These are phyloP conservation scores for Xylaria sp. DNA, from an alignment of 2,329 filamentous ascomycete genomes.

Conservation along the genomic window DNA sequence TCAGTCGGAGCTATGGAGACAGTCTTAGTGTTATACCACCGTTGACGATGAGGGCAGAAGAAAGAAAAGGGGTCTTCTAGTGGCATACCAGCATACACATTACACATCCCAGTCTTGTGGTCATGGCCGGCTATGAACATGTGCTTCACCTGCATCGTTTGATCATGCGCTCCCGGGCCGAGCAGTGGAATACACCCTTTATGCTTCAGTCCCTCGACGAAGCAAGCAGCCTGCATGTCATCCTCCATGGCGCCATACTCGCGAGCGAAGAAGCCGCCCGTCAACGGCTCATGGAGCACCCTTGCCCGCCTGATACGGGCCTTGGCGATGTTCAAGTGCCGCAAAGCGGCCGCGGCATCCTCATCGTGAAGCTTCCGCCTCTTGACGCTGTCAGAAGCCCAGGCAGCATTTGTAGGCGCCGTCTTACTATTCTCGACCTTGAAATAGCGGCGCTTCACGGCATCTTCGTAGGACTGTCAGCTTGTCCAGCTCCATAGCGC, in stretches of 20 bases:
- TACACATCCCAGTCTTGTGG: constrained; percentile 54
- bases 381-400: constrained; percentile 69
- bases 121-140: constrained; percentile 57
- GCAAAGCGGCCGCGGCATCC: constrained; percentile 46
- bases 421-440: constrained; percentile 69
- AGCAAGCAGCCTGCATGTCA: constrained; percentile 52
- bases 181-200: constrained; percentile 56
- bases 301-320: constrained; percentile 54
- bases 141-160: constrained; percentile 49
- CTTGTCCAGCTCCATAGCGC: neutral
- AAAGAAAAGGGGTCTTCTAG: neutral
- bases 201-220: constrained; percentile 53
- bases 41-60: neutral
- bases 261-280: constrained; percentile 50
- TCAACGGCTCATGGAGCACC: constrained; percentile 47
- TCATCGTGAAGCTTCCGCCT: constrained; percentile 61
- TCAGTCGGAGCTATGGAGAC: constrained; percentile 50
- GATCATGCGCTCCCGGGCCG: neutral
- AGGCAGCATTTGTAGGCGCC: constrained; percentile 62
- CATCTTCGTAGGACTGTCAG: constrained; percentile 50
- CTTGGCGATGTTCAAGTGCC: constrained; percentile 49
- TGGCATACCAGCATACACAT: constrained; percentile 59
- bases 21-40: constrained; percentile 20
- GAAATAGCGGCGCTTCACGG: constrained; percentile 73
- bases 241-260: constrained; percentile 48